A percentile compares a stretch with the other conserved stretches of the same genome.
Conservation (phyloP, 2,329 filamentous ascomycete species). For the Paraphaeosphaeria minitans region DNA sequence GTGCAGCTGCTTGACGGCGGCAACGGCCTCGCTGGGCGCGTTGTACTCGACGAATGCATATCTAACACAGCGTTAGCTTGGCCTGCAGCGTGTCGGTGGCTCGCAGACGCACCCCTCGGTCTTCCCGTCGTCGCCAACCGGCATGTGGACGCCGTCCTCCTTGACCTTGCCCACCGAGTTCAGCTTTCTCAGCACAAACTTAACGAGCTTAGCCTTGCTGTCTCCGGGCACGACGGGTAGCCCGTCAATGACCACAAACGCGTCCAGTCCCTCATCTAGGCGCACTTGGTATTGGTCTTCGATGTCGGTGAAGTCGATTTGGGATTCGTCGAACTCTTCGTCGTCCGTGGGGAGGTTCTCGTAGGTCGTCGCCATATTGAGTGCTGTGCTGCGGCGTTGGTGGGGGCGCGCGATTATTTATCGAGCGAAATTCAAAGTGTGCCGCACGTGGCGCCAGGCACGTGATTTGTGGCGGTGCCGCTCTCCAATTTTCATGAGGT, state of each 20-base stretch:
- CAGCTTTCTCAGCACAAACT: constrained; percentile 94
- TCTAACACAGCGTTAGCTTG: constrained; percentile 54
- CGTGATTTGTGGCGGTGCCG: constrained; percentile 13
- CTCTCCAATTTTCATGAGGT: neutral
- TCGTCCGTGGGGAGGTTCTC: constrained; percentile 85
- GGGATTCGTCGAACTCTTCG: constrained; percentile 89
- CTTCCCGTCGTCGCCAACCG: constrained; percentile 82
- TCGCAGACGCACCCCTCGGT: constrained; percentile 75
- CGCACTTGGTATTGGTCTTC: constrained; percentile 94
- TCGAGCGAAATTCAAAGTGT: constrained; percentile 34
- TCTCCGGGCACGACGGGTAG: constrained; percentile 88
- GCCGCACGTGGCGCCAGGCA: constrained; percentile 24
- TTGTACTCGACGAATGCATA: constrained; percentile 98
- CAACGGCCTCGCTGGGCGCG: constrained; percentile 84
- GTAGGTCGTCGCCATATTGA: constrained; percentile 89
- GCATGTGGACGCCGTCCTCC: constrained; percentile 93
- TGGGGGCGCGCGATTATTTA: constrained; percentile 23
- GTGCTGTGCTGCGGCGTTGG: constrained; percentile 25
- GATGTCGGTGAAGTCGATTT: constrained; percentile 94
- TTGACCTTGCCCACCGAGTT: constrained; percentile 81
- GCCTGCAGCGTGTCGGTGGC: neutral
- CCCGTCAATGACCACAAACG: constrained; percentile 95
- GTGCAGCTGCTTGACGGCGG: constrained; percentile 87
- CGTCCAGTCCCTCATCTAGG: constrained; percentile 92
- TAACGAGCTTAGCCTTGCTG: constrained; percentile 90